Evolutionary conservation across 257 asterid species (phyloP), one percentile per base, ranked within the genome.

Genomic region (Solanum acaule): DNA sequence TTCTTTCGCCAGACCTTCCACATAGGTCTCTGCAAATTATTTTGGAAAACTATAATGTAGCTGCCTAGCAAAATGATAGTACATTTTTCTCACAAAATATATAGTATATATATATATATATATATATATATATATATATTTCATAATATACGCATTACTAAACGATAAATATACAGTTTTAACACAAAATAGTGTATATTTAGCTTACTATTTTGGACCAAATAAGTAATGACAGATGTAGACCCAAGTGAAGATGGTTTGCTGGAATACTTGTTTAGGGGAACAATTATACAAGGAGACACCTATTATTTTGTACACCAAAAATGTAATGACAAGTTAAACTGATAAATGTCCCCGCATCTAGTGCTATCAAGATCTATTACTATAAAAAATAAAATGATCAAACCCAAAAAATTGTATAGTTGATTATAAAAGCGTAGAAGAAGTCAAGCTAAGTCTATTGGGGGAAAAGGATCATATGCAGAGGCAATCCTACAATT

Each of bases 231-330:
- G 65, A 56, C 65, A 56, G 65, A 56, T 18, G n/a, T 56, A 56
- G n/a, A 18, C 65, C 65, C 18, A 46, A 49, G 70, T 49, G 44
- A 49, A 82, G 20, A 49, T 49, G 67, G 86, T 49, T 49, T 82
- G 86, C 86, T 46, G 31, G 70, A 49, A 29, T 20, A 46, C 67
- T 46, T 46, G 85, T 46, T 29, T 46, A 29, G 44, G 44, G 71
- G 71, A 52, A 49, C 44, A 49, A 82, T 82, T 82, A 82, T 49
- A 82, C 86, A 82, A 49, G 31, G 70, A 82, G 71, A 82, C 9
- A 20, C 86, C 86, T 82, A 49, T 82, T 82, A 82, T 46, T 81
- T 82, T 82, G 86, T 82, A 82, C 86, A 82, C 70, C 86, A 82
- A 82, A 82, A 82, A 49, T 82, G 86, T 49, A 82, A 81, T 23